Conservation (phyloP, 495 filamentous ascomycete species). For the Usnea hakonensis region DNA sequence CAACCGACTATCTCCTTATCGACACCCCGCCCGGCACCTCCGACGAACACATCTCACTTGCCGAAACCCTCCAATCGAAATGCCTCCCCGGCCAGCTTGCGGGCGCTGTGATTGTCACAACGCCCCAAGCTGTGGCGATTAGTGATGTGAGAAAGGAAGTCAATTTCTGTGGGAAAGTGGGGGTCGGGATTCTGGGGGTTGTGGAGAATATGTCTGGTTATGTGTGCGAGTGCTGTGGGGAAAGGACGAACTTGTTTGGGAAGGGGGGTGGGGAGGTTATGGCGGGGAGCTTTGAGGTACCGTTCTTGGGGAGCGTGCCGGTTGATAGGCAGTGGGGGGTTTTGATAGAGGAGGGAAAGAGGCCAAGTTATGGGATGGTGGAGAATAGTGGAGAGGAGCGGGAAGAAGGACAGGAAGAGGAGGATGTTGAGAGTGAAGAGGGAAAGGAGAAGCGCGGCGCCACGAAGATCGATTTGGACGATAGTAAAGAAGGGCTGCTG, state of each 20-base stretch:
- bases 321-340: conserved; percentile 70
- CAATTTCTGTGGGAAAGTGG: conserved; percentile 88
- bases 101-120: conserved; percentile 91
- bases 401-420: conserved; percentile 31
- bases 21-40: conserved; percentile 95
- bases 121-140: conserved; percentile 88
- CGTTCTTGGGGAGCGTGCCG: conserved; percentile 79
- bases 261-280: conserved; percentile 85
- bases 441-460: conserved; percentile 28
- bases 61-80: conserved; percentile 66
- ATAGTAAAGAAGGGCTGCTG: conserved; percentile 48
- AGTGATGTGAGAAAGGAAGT: conserved; percentile 93
- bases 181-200: conserved; percentile 74
- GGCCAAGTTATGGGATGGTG: conserved; percentile 31
- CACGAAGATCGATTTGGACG: conserved; percentile 8
- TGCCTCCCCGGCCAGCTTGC: conserved; percentile 37
- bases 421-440: conserved; percentile 40
- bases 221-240: conserved; percentile 89
- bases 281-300: conserved; percentile 75
- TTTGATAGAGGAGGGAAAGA: conserved; percentile 55
- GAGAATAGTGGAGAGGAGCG: conserved; percentile 33
- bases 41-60: conserved; percentile 93
- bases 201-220: conserved; percentile 98
- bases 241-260: conserved; percentile 86
- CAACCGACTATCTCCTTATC: conserved; percentile 81